phyloP scores from a whole-genome alignment of 306 rosid species.

The Medicago ruthenica region DNA sequence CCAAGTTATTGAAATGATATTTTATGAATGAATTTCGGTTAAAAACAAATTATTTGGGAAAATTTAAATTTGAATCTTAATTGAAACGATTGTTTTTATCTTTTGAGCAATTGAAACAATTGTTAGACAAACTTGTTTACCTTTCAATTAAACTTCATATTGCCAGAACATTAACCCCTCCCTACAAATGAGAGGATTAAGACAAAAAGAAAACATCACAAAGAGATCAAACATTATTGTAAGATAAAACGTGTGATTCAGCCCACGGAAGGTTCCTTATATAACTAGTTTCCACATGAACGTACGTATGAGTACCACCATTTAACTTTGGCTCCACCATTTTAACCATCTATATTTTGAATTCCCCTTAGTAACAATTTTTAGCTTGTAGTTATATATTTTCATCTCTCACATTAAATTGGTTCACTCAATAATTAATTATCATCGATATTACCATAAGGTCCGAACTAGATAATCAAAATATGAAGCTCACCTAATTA shows the following conservation, averaged over 20 bases:
- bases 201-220: not conserved
- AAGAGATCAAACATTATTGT: conserved; percentile 50
- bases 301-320: conserved; percentile 9
- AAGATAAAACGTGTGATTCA: conserved; percentile 38
- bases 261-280: conserved; percentile 44
- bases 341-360: not conserved
- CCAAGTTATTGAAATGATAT: too few relatives aligned
- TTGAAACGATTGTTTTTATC: too few relatives aligned
- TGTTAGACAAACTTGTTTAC: too few relatives aligned
- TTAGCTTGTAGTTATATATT: not conserved
- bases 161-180: too few relatives aligned
- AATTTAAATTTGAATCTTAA: too few relatives aligned
- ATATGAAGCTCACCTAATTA: too few relatives aligned
- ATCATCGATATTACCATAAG: not conserved
- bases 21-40: too few relatives aligned
- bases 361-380: not conserved
- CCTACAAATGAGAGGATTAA: not conserved
- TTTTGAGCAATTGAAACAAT: too few relatives aligned
- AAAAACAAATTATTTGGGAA: too few relatives aligned
- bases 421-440: not conserved
- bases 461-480: not conserved
- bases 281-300: conserved; percentile 40
- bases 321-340: conserved; percentile 15
- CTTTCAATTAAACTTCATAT: too few relatives aligned
- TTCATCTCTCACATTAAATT: not conserved